These are phyloP conservation scores for Punica granatum DNA, from an alignment of 345 rosid genomes.

Conservation along the genomic window DNA sequence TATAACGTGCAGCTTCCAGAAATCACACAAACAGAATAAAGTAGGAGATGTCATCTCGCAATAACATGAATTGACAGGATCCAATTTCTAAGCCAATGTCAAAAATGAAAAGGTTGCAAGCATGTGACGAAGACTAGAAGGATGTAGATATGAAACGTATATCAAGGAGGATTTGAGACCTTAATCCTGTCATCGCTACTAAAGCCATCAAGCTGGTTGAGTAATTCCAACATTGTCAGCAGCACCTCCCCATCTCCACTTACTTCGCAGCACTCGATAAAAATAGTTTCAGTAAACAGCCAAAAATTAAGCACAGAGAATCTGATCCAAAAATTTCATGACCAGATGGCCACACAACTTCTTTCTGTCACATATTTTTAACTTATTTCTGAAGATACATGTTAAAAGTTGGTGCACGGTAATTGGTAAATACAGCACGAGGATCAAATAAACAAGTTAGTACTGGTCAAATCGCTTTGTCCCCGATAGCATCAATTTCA, in stretches of 20 bases:
- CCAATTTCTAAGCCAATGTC: neutral
- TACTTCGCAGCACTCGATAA: conserved; percentile 66
- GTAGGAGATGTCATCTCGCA: neutral
- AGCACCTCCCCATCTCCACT: conserved; percentile 99
- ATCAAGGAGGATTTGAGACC: conserved; percentile 28
- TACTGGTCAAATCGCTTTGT: conserved; percentile 99
- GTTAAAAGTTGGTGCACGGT: too few species aligned
- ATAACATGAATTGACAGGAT: neutral
- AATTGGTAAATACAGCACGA: too few species aligned
- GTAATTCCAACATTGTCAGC: conserved; percentile 96
- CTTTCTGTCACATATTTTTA: too few species aligned
- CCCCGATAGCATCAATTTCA: conserved; percentile 97
- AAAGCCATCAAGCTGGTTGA: conserved; percentile 98
- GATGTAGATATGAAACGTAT: neutral
- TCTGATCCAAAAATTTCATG: neutral
- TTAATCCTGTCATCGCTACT: conserved; percentile 96
- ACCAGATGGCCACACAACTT: neutral
- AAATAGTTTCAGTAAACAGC: neutral
- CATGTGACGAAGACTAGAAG: neutral
- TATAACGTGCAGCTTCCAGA: neutral
- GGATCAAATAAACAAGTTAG: neutral
- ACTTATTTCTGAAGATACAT: too few species aligned
- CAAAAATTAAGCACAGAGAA: neutral
- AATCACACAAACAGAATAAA: neutral
- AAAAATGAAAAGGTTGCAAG: too few species aligned